phyloP scores from a whole-genome alignment of 2,329 filamentous ascomycete genomes.

The Epichloe hybrida region DNA sequence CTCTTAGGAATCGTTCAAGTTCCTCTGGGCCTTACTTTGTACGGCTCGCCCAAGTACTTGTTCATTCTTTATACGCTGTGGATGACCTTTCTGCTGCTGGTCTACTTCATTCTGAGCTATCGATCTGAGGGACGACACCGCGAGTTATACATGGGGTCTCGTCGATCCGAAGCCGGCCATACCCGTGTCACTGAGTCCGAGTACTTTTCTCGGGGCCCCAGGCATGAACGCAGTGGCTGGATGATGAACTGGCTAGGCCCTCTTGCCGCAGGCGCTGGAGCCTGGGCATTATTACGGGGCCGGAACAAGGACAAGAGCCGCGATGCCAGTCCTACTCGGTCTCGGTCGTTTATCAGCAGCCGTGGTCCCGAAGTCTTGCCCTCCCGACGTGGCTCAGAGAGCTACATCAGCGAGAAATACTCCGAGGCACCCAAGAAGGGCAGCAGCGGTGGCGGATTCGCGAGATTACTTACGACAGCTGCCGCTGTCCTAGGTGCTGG shows the following conservation, averaged over 20 bases:
- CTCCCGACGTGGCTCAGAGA: constrained; percentile 40
- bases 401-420: constrained; percentile 54
- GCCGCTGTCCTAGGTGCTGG: constrained; percentile 50
- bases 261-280: constrained; percentile 37
- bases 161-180: constrained; percentile 38
- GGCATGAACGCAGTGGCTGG: constrained; percentile 17
- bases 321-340: constrained; percentile 27
- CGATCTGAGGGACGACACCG: constrained; percentile 40
- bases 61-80: constrained; percentile 81
- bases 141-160: constrained; percentile 42
- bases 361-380: constrained; percentile 36
- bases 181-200: constrained; percentile 27
- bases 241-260: constrained; percentile 35
- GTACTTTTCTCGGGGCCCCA: constrained; percentile 23
- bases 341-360: constrained; percentile 21
- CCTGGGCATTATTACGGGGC: constrained; percentile 31
- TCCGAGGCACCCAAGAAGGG: constrained; percentile 32
- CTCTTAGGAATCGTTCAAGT: constrained; percentile 78
- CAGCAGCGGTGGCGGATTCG: constrained; percentile 37
- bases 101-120: constrained; percentile 73
- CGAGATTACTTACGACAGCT: constrained; percentile 44
- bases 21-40: constrained; percentile 77
- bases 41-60: constrained; percentile 72
- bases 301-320: constrained; percentile 29
- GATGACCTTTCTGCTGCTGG: constrained; percentile 55